Conservation (phyloP, 148 eudicot genomes). For the Nepenthes mirabilis region DNA sequence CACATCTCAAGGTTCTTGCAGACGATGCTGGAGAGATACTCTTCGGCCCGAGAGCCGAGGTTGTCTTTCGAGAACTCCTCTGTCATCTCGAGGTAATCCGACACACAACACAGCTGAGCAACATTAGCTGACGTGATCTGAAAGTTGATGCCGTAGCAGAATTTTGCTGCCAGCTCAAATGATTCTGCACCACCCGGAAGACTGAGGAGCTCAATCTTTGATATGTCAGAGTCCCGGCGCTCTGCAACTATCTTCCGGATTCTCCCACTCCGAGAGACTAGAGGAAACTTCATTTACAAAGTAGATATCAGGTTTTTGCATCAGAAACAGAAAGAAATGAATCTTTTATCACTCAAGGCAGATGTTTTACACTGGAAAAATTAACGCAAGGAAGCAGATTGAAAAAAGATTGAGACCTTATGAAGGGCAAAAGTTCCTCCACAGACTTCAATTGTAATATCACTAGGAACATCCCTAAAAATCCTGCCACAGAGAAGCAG, state of each 20-base stretch:
- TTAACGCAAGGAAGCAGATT: too few relatives aligned
- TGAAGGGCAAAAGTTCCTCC: constrained; percentile 74
- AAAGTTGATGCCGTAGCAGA: constrained; percentile 79
- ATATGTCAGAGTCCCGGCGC: constrained; percentile 38
- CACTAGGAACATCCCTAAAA: constrained; percentile 89
- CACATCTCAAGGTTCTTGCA: constrained; percentile 79
- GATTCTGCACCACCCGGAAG: constrained; percentile 76
- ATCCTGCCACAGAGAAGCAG: constrained; percentile 36
- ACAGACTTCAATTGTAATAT: constrained; percentile 67
- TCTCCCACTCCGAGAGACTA: constrained; percentile 75
- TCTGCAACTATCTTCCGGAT: constrained; percentile 71
- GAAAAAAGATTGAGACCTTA: constrained; percentile 32
- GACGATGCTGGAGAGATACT: constrained; percentile 58
- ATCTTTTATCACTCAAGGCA: too few relatives aligned
- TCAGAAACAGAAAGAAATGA: not conserved
- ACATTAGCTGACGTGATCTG: constrained; percentile 78
- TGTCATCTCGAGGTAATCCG: constrained; percentile 74
- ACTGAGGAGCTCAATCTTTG: constrained; percentile 43
- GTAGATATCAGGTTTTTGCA: constrained; percentile 2
- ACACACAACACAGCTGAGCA: constrained; percentile 66
- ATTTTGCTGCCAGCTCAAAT: constrained; percentile 85
- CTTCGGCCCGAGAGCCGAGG: constrained; percentile 67
- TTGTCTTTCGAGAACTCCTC: constrained; percentile 68
- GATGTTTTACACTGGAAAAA: not conserved
- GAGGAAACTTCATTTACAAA: constrained; percentile 57